Evolutionary conservation across 306 rosid species (phyloP), one percentile per base, ranked within the genome.

Genomic region (Fragaria iinumae): DNA sequence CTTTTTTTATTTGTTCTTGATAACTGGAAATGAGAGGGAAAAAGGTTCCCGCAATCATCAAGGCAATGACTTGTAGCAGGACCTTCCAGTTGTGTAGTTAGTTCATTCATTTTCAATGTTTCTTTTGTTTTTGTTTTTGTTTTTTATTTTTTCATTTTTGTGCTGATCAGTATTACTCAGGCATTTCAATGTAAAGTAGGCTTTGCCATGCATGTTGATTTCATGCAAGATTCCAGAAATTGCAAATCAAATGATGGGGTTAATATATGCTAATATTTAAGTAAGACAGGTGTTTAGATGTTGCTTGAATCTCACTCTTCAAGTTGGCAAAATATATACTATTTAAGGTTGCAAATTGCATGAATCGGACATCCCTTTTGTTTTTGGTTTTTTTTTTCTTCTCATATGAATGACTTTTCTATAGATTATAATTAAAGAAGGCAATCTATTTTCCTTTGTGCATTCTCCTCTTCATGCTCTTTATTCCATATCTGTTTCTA

Each of bases 161-260:
- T 60, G 5, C 45, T 4, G 43, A 23, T 53, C 21, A 7, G 38
- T 10, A 52, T 71, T 13, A 20, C 29, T 71, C 49, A 5, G 44
- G 34, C 65, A 63, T 63, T 63, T 65, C 14, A 44, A 43, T 53
- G 48, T 68, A 68, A 44, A 23, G 25, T 23, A 68, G 72, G 34
- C 9, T 67, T 67, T 57, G 65, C 34, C 14, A 59, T 59, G 65
- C 36, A 23, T 59, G 32, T 10, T 59, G 34, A 29, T 32, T 63
- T 32, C 21, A 39, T n/a, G 52, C 11, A 36, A 41, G 39, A 32
- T 63, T 55, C 16, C 21, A 73, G 7, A 73, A 23, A 32, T 21
- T 56, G 13, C 50, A 56, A 72, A 38, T 38, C 39, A 39, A 36
- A 39, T 38, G 41, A 21, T 39, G 39, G 13, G 57, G 53, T 20